These are phyloP conservation scores for Plantago coronopus DNA, from an alignment of 305 asterid genomes.

Conservation along the genomic window DNA sequence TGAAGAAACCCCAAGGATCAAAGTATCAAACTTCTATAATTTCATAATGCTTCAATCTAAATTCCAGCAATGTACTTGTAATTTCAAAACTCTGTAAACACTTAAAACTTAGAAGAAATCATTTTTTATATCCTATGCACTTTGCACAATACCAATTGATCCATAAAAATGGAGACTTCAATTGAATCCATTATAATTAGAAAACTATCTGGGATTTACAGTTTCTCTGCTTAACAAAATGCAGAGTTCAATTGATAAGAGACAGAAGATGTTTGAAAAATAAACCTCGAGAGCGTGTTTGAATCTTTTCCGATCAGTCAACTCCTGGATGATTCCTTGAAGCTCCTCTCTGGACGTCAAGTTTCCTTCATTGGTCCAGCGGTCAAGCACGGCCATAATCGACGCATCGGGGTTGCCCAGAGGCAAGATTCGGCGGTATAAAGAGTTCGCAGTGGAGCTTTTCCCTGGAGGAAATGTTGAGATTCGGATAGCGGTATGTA, in stretches of 20 bases:
- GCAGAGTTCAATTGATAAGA: too few species aligned
- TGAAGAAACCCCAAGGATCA: too few species aligned
- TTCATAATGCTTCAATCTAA: too few species aligned
- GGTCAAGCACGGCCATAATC: constrained; percentile 49
- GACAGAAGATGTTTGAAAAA: background rate
- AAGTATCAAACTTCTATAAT: too few species aligned
- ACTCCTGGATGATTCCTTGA: constrained; percentile 27
- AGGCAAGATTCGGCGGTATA: constrained; percentile 43
- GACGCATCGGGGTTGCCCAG: constrained; percentile 55
- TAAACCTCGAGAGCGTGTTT: constrained; percentile 79
- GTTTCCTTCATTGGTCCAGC: constrained; percentile 54
- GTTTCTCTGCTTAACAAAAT: too few species aligned
- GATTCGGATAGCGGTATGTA: constrained; percentile 24
- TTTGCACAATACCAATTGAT: too few species aligned
- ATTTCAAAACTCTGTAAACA: too few species aligned
- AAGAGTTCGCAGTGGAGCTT: constrained; percentile 22
- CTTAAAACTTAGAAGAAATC: too few species aligned
- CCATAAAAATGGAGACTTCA: too few species aligned
- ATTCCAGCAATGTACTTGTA: too few species aligned
- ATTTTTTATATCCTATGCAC: too few species aligned
- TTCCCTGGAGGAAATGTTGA: constrained; percentile 4
- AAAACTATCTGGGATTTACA: background rate
- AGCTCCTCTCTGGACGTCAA: constrained; percentile 27
- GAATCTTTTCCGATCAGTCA: constrained; percentile 41
- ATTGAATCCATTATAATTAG: background rate